These are phyloP conservation scores for Limtongozyma cylindracea DNA, from an alignment of 805 yeast genomes.

Conservation along the genomic window DNA sequence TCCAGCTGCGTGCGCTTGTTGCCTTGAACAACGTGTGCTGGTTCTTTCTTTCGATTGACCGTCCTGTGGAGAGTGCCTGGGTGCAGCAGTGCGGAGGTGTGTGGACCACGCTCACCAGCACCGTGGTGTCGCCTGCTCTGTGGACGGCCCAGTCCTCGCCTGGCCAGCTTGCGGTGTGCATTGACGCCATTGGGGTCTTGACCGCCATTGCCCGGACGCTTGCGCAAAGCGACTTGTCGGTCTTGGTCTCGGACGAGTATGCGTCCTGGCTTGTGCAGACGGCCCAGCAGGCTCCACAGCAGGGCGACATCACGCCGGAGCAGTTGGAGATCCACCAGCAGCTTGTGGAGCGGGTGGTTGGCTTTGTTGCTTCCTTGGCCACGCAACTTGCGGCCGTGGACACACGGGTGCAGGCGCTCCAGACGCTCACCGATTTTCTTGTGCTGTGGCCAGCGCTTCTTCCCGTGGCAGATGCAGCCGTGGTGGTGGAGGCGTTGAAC, in stretches of 20 bases:
- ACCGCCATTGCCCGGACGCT: too few species aligned
- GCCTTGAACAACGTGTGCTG: constrained; percentile 53
- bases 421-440: constrained; percentile 22
- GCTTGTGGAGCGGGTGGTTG: constrained; percentile 16
- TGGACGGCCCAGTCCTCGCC: too few species aligned
- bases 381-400: constrained; percentile 16
- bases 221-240: too few species aligned
- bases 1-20: constrained; percentile 32
- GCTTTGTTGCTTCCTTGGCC: constrained; percentile 26
- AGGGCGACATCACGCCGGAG: constrained; percentile 5
- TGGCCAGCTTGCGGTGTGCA: too few species aligned
- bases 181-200: too few species aligned
- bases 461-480: constrained; percentile 7
- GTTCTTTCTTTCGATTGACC: constrained; percentile 17
- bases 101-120: too few species aligned
- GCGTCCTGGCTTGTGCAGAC: constrained; percentile 8
- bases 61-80: constrained; percentile 12
- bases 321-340: constrained; percentile 10
- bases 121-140: too few species aligned
- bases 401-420: constrained; percentile 14
- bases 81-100: too few species aligned
- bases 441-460: constrained; percentile 3
- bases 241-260: too few species aligned
- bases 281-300: constrained; percentile 1
- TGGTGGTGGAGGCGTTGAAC: constrained; percentile 35